A percentile compares a stretch with the other conserved stretches of the same genome.
These are phyloP conservation scores for Ruellia speciosa DNA, from an alignment of 305 asterid genomes.

Conservation along the genomic window DNA sequence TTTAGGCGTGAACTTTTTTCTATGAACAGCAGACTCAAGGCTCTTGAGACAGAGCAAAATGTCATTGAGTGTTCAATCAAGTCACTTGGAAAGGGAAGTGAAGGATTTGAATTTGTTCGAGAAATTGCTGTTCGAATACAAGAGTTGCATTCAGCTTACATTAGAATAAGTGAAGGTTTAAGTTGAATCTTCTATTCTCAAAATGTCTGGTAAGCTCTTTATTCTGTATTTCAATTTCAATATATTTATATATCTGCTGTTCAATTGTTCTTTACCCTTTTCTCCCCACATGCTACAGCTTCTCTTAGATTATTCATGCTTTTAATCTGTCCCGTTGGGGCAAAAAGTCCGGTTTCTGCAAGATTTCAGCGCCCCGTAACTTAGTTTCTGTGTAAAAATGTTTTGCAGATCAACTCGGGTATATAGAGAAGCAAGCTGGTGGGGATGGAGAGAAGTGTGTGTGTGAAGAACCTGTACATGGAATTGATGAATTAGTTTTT, in stretches of 20 bases:
- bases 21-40: conserved; percentile 34
- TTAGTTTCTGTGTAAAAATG: too few species aligned
- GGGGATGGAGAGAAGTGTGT: too few species aligned
- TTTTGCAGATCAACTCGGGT: too few species aligned
- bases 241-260: neutral
- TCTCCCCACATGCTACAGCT: neutral
- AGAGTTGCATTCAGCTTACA: conserved; percentile 33
- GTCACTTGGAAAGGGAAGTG: conserved; percentile 39
- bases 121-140: conserved; percentile 40
- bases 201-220: conserved; percentile 27
- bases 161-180: conserved; percentile 20
- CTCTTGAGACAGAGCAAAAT: conserved; percentile 38
- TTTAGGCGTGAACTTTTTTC: conserved; percentile 35
- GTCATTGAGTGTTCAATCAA: conserved; percentile 37
- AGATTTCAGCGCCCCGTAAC: too few species aligned
- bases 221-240: neutral
- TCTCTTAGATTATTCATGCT: too few species aligned
- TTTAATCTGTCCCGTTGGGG: too few species aligned
- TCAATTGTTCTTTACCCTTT: neutral
- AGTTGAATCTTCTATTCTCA: conserved; percentile 15
- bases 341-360: too few species aligned
- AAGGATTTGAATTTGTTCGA: conserved; percentile 31
- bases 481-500: too few species aligned
- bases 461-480: too few species aligned
- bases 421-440: too few species aligned